phyloP scores from a whole-genome alignment of 768 basidiomycete genomes.

The Tylopilus cervinicoccineus region DNA sequence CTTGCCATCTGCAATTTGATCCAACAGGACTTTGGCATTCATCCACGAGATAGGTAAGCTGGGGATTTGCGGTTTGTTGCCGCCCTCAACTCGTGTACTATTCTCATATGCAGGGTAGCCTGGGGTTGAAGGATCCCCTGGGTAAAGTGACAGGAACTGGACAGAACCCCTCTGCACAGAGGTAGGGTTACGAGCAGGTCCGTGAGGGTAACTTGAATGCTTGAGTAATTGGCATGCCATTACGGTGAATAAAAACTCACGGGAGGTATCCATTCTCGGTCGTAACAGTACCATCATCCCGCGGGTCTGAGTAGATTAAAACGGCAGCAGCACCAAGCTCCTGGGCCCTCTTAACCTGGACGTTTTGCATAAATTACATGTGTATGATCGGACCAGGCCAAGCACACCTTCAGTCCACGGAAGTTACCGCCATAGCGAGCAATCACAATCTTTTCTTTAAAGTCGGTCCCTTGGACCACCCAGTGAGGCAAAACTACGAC shows the following conservation, averaged over 20 bases:
- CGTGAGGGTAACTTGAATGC: slow-evolving; percentile 47
- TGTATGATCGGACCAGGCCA: slow-evolving; percentile 2
- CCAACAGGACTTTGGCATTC: slow-evolving; percentile 70
- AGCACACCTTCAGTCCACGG: slow-evolving; percentile 83
- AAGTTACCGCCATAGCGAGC: slow-evolving; percentile 74
- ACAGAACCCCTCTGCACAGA: slow-evolving; percentile 87
- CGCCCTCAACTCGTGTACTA: slow-evolving; percentile 56
- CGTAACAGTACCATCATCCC: slow-evolving; percentile 82
- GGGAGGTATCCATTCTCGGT: slow-evolving; percentile 71
- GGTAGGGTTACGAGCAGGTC: slow-evolving; percentile 83
- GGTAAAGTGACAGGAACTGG: slow-evolving; percentile 62
- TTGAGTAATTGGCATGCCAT: neutral
- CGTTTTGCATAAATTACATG: slow-evolving; percentile 22
- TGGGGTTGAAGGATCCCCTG: slow-evolving; percentile 84
- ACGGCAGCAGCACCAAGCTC: slow-evolving; percentile 82
- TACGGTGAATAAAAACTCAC: slow-evolving; percentile 27
- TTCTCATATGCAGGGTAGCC: slow-evolving; percentile 85
- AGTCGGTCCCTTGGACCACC: slow-evolving; percentile 46
- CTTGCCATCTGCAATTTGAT: slow-evolving; percentile 37
- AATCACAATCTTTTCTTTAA: slow-evolving; percentile 77
- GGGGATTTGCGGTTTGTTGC: slow-evolving; percentile 71
- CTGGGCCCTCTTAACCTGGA: slow-evolving; percentile 77
- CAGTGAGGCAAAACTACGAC: neutral
- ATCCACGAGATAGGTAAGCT: slow-evolving; percentile 89
- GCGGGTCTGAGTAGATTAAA: slow-evolving; percentile 83